Conservation (phyloP, 1,139 yeast species). For the Taphrina sp. region DNA sequence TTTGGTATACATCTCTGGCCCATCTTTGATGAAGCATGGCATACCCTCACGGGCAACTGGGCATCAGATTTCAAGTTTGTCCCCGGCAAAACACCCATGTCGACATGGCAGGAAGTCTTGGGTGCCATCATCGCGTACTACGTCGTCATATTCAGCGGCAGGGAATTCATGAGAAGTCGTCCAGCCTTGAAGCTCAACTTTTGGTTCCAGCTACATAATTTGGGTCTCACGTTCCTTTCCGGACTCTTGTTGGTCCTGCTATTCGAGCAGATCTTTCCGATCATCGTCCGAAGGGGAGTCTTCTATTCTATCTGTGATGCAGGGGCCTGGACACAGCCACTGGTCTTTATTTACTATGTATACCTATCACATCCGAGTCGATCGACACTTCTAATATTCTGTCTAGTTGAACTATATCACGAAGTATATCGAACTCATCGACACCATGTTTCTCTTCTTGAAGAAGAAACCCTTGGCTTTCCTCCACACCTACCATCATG, state of each 20-base stretch:
- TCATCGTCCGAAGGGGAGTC: conserved; percentile 70
- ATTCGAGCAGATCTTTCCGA: conserved; percentile 83
- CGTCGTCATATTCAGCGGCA: conserved; percentile 80
- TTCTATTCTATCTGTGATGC: conserved; percentile 80
- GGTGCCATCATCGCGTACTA: conserved; percentile 67
- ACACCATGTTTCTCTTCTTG: conserved; percentile 86
- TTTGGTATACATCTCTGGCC: conserved; percentile 84
- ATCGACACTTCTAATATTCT: background rate
- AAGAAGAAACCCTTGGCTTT: conserved; percentile 70
- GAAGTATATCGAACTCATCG: conserved; percentile 74
- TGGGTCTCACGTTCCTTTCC: conserved; percentile 69
- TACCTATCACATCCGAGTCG: conserved; percentile 35
- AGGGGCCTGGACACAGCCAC: conserved; percentile 78
- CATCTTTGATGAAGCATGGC: conserved; percentile 62
- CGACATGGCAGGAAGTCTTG: conserved; percentile 63
- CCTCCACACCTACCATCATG: conserved; percentile 95
- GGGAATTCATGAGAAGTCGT: conserved; percentile 53
- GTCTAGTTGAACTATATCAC: conserved; percentile 33
- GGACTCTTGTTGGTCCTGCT: conserved; percentile 64
- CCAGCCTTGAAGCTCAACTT: conserved; percentile 71
- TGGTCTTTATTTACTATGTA: conserved; percentile 69
- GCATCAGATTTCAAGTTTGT: conserved; percentile 75
- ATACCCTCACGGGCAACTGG: conserved; percentile 51
- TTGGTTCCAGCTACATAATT: conserved; percentile 77
- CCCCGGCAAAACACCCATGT: conserved; percentile 51